phyloP scores from a whole-genome alignment of 306 rosid species.

The Abrus precatorius region DNA sequence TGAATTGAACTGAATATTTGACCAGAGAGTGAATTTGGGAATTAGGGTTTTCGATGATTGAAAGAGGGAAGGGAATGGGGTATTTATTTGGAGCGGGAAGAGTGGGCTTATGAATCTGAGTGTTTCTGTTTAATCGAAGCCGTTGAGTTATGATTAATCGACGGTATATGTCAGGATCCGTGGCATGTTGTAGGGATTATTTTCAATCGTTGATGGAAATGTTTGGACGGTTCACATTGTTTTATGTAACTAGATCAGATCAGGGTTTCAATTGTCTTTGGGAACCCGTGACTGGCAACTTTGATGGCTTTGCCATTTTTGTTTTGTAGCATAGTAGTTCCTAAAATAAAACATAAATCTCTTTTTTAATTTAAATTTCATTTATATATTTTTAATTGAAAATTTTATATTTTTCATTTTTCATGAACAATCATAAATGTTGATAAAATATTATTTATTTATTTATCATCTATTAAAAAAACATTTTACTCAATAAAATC shows the following conservation, averaged over 20 bases:
- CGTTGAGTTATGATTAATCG: background rate
- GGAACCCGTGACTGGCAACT: background rate
- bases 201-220: background rate
- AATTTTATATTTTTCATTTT: no score
- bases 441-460: no score
- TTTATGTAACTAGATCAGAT: background rate
- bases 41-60: background rate
- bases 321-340: no score
- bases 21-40: background rate
- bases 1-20: background rate
- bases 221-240: background rate
- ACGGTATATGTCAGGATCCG: background rate
- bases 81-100: constrained; percentile 24
- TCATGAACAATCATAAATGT: no score
- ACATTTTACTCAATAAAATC: no score
- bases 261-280: background rate
- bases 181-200: background rate
- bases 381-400: no score
- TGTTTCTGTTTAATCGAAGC: background rate
- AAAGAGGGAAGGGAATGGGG: background rate
- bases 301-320: no score
- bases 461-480: no score
- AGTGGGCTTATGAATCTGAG: background rate
- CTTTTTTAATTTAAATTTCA: no score
- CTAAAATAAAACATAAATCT: no score